Conservation (phyloP, 78 protist species). For the Dictyostelium firmibasis region DNA sequence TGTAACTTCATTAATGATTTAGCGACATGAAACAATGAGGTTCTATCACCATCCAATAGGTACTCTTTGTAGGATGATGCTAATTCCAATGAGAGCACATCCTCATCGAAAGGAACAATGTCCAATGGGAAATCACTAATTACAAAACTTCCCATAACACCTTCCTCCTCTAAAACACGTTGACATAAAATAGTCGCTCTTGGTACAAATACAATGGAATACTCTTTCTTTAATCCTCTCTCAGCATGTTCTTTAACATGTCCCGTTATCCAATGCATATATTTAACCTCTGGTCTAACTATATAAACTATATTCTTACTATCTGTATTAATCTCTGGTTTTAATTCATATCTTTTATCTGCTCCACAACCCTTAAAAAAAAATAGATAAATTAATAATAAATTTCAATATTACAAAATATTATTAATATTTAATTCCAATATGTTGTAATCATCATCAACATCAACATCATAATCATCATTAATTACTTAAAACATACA, state of each 20-base stretch:
- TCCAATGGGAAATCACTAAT: constrained; percentile 76
- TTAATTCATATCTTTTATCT: constrained; percentile 83
- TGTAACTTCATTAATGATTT: constrained; percentile 89
- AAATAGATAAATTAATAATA: neutral
- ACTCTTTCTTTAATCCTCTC: constrained; percentile 16
- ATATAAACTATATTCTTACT: constrained; percentile 79
- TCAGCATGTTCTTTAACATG: constrained; percentile 28
- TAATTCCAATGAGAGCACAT: constrained; percentile 92
- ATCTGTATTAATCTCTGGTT: constrained; percentile 70
- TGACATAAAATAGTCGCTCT: constrained; percentile 88
- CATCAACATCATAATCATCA: neutral
- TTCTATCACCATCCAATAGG: constrained; percentile 88
- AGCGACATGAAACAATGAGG: constrained; percentile 85
- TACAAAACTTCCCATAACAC: constrained; percentile 73
- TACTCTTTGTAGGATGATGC: constrained; percentile 73
- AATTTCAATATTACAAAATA: neutral
- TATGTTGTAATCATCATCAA: neutral
- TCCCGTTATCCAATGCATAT: constrained; percentile 46
- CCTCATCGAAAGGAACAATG: constrained; percentile 92
- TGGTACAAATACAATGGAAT: constrained; percentile 85
- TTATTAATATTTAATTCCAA: too few species aligned
- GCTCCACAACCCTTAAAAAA: constrained; percentile 84
- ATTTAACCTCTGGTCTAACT: constrained; percentile 75
- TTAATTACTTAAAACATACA: neutral
- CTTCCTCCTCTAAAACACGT: constrained; percentile 90